Conservation (phyloP, 2,329 filamentous ascomycete genomes). For the Leptographium lundbergii region DNA sequence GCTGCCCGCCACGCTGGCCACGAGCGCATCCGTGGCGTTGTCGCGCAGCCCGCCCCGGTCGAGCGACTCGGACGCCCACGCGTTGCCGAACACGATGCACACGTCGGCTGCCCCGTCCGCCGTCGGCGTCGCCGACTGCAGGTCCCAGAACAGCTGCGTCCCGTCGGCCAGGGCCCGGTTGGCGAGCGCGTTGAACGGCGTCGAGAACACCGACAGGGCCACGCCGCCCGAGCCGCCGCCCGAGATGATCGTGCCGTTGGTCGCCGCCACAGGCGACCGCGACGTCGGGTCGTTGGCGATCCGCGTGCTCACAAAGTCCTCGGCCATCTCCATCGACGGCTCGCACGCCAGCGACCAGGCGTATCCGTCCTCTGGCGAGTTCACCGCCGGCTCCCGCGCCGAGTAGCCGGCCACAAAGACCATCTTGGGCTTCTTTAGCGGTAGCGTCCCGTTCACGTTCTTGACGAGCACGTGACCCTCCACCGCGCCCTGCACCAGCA, state of each 20-base stretch:
- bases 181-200: conserved; percentile 21
- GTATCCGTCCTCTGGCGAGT: conserved; percentile 18
- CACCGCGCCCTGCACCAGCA: conserved; percentile 40
- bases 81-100: conserved; percentile 46
- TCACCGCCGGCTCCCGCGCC: conserved; percentile 39
- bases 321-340: conserved; percentile 18
- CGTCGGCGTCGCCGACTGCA: conserved; percentile 35
- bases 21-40: conserved; percentile 39
- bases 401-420: conserved; percentile 45
- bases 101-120: conserved; percentile 35
- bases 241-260: conserved; percentile 36
- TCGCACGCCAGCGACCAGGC: conserved; percentile 19
- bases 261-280: conserved; percentile 31
- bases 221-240: conserved; percentile 39
- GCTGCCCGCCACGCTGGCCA: conserved; percentile 33
- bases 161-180: conserved; percentile 36
- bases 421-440: conserved; percentile 44
- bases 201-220: conserved; percentile 28
- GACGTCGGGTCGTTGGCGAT: conserved; percentile 6
- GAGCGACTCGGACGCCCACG: conserved; percentile 51
- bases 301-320: conserved; percentile 46
- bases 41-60: conserved; percentile 44
- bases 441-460: conserved; percentile 51
- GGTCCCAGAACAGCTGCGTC: conserved; percentile 45
- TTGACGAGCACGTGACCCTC: conserved; percentile 64